phyloP scores from a whole-genome alignment of 257 asterid genomes.

The Verbena officinalis region DNA sequence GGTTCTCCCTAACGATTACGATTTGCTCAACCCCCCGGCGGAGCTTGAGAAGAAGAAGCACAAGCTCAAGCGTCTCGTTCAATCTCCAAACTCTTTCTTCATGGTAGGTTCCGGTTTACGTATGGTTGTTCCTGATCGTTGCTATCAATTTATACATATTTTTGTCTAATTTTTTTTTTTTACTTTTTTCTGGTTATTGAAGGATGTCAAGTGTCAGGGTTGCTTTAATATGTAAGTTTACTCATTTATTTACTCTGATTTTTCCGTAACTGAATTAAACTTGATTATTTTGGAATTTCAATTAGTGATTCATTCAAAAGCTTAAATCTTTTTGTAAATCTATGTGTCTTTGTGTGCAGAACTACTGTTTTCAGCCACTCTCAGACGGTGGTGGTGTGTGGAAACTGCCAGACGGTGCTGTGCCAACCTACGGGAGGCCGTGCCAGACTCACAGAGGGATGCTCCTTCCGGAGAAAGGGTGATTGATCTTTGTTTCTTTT shows the following conservation, averaged over 20 bases:
- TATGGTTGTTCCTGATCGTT: background rate
- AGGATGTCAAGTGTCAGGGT: constrained; percentile 71
- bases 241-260: too few relatives aligned
- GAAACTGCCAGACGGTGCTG: constrained; percentile 57
- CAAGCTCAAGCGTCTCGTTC: constrained; percentile 69
- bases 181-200: background rate
- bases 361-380: constrained; percentile 60
- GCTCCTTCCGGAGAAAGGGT: too few relatives aligned
- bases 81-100: constrained; percentile 56
- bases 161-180: background rate
- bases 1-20: constrained; percentile 60
- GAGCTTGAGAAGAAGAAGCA: constrained; percentile 80
- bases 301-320: too few relatives aligned
- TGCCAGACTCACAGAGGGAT: too few relatives aligned
- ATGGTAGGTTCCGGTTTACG: constrained; percentile 33
- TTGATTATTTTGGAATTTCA: too few relatives aligned
- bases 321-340: background rate
- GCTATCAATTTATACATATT: too few relatives aligned
- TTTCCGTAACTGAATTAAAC: background rate
- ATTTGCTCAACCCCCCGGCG: constrained; percentile 70
- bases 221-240: constrained; percentile 70
- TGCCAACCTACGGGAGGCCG: too few relatives aligned
- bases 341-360: constrained; percentile 33
- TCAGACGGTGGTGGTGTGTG: constrained; percentile 63
- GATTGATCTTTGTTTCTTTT: too few relatives aligned